Evolutionary conservation across 768 basidiomycete species (phyloP).

Genomic region (Suillus lakei): DNA sequence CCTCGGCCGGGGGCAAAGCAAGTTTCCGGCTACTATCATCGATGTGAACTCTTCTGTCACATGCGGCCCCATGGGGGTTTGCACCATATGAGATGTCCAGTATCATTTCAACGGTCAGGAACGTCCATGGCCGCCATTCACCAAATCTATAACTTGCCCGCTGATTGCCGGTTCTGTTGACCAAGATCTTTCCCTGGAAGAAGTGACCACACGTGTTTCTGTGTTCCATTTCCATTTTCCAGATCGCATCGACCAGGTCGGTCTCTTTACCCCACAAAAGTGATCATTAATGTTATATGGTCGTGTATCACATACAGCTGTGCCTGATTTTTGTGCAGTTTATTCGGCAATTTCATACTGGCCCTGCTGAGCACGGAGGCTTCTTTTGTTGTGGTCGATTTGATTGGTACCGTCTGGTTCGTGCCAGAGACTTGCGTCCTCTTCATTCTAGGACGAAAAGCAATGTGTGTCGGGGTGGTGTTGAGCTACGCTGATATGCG

Average conservation of each 20-base stretch:
- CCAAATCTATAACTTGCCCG: not conserved
- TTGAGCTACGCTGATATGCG: not conserved
- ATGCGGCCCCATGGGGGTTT: not conserved
- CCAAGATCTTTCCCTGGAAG: not conserved
- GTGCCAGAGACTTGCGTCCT: too few species aligned
- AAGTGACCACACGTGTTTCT: not conserved
- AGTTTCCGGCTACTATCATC: not conserved
- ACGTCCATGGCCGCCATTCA: not conserved
- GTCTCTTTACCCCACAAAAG: conserved; percentile 1
- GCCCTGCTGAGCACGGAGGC: not conserved
- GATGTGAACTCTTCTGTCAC: not conserved
- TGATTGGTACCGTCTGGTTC: not conserved
- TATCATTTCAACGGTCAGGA: not conserved
- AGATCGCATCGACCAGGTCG: not conserved
- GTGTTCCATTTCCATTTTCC: not conserved
- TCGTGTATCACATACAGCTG: not conserved
- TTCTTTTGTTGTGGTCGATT: not conserved
- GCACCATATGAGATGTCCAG: not conserved
- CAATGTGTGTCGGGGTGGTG: not conserved
- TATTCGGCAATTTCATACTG: not conserved
- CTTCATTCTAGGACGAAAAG: not conserved
- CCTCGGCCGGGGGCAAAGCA: not conserved
- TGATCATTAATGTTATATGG: not conserved
- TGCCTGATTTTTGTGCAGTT: not conserved
- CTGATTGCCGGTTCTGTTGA: not conserved